These are phyloP conservation scores for Aspergillus affinis DNA, from an alignment of 495 filamentous ascomycete species.

Conservation along the genomic window DNA sequence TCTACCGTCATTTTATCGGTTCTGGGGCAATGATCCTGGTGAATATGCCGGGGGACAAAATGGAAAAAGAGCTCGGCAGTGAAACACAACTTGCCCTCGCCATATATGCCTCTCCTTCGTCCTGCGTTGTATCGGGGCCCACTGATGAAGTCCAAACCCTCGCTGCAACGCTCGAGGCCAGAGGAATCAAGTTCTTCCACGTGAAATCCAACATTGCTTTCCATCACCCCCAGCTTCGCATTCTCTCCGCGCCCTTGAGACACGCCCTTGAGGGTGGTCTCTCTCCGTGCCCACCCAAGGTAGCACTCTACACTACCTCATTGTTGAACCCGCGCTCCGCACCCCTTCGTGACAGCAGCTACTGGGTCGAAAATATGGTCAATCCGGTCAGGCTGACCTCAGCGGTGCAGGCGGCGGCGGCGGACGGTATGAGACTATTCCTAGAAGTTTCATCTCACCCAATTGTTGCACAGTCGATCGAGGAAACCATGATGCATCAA, in stretches of 20 bases:
- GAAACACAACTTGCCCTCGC: constrained; percentile 32
- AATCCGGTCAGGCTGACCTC: constrained; percentile 20
- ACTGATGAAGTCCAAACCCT: constrained; percentile 20
- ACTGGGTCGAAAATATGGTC: constrained; percentile 20
- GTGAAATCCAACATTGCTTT: constrained; percentile 36
- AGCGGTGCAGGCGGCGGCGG: constrained; percentile 34
- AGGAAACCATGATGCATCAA: constrained; percentile 31
- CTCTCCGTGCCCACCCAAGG: constrained; percentile 20
- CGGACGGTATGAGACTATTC: constrained; percentile 34
- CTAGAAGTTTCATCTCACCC: constrained; percentile 39
- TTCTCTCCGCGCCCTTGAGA: constrained; percentile 16
- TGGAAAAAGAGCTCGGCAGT: constrained; percentile 18
- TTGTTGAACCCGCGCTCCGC: constrained; percentile 19
- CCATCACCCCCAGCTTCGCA: constrained; percentile 22
- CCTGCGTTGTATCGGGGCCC: constrained; percentile 38
- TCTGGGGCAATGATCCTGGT: constrained; percentile 54
- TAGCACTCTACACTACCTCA: constrained; percentile 42
- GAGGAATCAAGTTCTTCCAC: constrained; percentile 25
- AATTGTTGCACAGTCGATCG: constrained; percentile 35
- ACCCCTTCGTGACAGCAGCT: constrained; percentile 22
- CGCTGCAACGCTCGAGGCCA: constrained; percentile 14
- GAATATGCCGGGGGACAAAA: constrained; percentile 43
- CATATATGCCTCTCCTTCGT: constrained; percentile 44
- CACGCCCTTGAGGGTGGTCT: constrained; percentile 20
- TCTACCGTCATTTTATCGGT: constrained; percentile 43